Percentiles rank a stretch among this genome's conserved stretches.
phyloP scores from a whole-genome alignment of 2,329 filamentous ascomycete genomes.

The Eutypella sp. region DNA sequence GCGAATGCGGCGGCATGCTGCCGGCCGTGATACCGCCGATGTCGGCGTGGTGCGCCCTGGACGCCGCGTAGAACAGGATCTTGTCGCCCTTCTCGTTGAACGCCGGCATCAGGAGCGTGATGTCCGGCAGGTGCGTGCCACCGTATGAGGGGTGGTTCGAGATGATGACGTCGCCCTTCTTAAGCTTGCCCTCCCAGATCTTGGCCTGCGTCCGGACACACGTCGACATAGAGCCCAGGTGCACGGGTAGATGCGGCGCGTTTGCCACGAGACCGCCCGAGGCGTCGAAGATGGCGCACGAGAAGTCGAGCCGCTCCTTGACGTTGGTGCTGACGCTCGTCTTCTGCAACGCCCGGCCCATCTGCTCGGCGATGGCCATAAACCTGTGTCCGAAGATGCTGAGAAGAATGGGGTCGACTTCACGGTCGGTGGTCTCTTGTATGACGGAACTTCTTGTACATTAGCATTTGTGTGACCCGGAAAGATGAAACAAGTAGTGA shows the following conservation, averaged over 20 bases:
- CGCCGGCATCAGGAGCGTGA: conserved; percentile 75
- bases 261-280: conserved; percentile 74
- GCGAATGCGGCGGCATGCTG: conserved; percentile 67
- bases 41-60: conserved; percentile 75
- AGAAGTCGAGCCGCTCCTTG: conserved; percentile 78
- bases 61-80: conserved; percentile 79
- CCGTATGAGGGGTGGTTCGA: conserved; percentile 82
- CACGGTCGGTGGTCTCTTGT: conserved; percentile 27
- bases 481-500: too few relatives aligned
- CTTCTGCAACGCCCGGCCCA: conserved; percentile 75
- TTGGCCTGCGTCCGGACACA: conserved; percentile 73
- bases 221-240: conserved; percentile 81
- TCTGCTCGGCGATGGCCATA: conserved; percentile 82
- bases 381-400: conserved; percentile 78
- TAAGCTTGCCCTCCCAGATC: conserved; percentile 74
- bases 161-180: conserved; percentile 75
- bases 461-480: conserved; percentile 10
- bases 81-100: conserved; percentile 61
- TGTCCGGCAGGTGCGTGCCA: conserved; percentile 78
- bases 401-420: conserved; percentile 71
- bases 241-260: conserved; percentile 75
- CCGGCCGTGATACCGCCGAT: conserved; percentile 73
- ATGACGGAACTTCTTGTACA: conserved; percentile 17
- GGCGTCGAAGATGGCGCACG: conserved; percentile 74
- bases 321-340: conserved; percentile 77